Conservation (phyloP, 1,284 basidiomycete genomes). For the Testicularia cyperi region DNA sequence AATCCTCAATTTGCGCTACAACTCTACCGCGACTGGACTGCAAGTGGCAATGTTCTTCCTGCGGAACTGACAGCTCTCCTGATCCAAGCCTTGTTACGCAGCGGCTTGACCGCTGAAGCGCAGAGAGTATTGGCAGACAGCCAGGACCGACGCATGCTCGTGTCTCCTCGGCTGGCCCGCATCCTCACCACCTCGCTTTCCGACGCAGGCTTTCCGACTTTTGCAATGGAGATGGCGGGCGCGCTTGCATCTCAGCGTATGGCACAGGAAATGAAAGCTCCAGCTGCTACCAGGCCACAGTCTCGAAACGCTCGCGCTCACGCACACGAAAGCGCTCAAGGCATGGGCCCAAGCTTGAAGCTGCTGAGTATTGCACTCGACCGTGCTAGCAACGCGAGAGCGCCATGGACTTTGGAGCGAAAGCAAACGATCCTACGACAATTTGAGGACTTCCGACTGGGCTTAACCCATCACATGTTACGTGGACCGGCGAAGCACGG, state of each 20-base stretch:
- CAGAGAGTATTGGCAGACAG: conserved; percentile 20
- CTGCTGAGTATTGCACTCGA: conserved; percentile 33
- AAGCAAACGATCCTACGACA: conserved; percentile 11
- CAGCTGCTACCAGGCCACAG: background rate
- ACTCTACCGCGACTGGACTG: conserved; percentile 35
- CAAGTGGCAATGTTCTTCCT: conserved; percentile 20
- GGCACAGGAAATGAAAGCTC: background rate
- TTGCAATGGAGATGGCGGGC: conserved; percentile 22
- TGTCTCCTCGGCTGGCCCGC: conserved; percentile 17
- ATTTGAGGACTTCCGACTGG: conserved; percentile 34
- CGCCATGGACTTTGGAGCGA: background rate
- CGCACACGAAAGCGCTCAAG: background rate
- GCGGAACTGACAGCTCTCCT: conserved; percentile 11
- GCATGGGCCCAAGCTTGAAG: conserved; percentile 8
- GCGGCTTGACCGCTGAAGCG: conserved; percentile 5
- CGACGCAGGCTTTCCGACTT: conserved; percentile 23
- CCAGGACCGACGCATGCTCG: conserved; percentile 7
- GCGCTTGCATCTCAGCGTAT: conserved; percentile 3
- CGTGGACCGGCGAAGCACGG: background rate
- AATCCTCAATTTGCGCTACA: conserved; percentile 14
- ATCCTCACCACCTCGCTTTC: conserved; percentile 23
- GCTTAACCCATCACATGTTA: conserved; percentile 19
- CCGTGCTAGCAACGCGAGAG: conserved; percentile 6
- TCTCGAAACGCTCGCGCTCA: background rate
- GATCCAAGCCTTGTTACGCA: conserved; percentile 12